Evolutionary conservation across 352 stramenopile genomes (phyloP), one percentile per base, ranked within the genome.

Genomic region (Pythium oligandrum): DNA sequence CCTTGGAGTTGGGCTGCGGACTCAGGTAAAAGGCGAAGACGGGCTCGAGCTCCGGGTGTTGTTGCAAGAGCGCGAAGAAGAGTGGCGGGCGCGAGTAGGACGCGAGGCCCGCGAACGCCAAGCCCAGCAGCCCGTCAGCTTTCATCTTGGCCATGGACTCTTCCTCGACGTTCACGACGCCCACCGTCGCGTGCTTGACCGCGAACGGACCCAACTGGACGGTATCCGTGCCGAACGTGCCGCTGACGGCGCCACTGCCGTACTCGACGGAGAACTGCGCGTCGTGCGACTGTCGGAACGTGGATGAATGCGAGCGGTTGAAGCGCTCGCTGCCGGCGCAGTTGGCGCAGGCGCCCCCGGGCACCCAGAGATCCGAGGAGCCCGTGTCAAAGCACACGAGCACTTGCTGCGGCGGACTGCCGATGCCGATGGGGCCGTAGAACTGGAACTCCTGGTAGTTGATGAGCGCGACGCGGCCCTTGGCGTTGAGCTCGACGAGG

Each of bases 1-100:
- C 82, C 36, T 75, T 75, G 6, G 70, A 70, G 57, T 90, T 90
- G 4, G 74, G 69, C 35, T 98, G 79, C 43, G 96, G 86, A 37
- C 87, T 97, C 51, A 99, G 66, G 59, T 97, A 98, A 68, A 99
- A 99, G 11, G 95, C 88, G 72, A 99, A 99, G 5, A 98, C 79
- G 2, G 85, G 76, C 53, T 89, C 70, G 37, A 93, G 38, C 8
- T 71, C 49, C 1, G 75, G 68, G 44, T 88, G 75, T 51, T 93
- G 82, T 55, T 80, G 53, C 37, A 90, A 44, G 30, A 93, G 48
- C 38, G 61, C 45, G 30, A 89, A 81, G 57, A 93, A 90, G 1
- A 89, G 67, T 40, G 83, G 78, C 37, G 83, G 83, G 40, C 86
- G 72, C 1, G 79, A 86, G 50, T 86, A 86, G 26, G 82, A 86